Percentiles rank a stretch among this genome's conserved stretches.
Conservation (phyloP, 2,329 filamentous ascomycete species). For the Dendryphion nanum region DNA sequence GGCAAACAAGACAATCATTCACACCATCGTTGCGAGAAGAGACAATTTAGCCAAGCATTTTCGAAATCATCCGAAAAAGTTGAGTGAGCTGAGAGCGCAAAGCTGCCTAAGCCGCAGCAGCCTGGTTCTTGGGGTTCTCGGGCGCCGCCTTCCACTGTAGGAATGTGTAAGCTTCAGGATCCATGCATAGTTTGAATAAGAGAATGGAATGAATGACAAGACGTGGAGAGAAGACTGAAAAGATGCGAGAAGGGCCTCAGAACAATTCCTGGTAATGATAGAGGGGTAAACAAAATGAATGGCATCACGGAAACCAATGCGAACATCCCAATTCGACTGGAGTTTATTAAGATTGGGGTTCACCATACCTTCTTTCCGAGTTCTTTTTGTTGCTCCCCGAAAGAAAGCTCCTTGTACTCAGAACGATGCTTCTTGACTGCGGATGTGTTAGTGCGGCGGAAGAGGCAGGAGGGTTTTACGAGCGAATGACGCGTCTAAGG, state of each 20-base stretch:
- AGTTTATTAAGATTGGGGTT: too few species aligned
- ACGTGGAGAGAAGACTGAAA: too few species aligned
- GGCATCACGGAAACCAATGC: too few species aligned
- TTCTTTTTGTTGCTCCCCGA: conserved; percentile 37
- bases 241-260: too few species aligned
- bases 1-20: too few species aligned
- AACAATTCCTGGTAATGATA: too few species aligned
- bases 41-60: too few species aligned
- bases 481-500: conserved; percentile 13
- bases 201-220: not conserved
- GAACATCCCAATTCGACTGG: too few species aligned
- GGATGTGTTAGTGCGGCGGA: not conserved
- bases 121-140: conserved; percentile 36
- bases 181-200: not conserved
- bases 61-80: not conserved
- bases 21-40: too few species aligned
- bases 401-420: conserved; percentile 33
- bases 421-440: conserved; percentile 36
- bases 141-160: conserved; percentile 34
- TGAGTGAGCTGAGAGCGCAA: not conserved
- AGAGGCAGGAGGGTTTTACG: not conserved
- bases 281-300: too few species aligned
- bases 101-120: conserved; percentile 4
- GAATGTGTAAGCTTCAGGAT: conserved; percentile 9
- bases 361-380: conserved; percentile 34